Evolutionary conservation across 768 basidiomycete species (phyloP), one percentile per base, ranked within the genome.

Genomic region (Tricholoma bakamatsutake): DNA sequence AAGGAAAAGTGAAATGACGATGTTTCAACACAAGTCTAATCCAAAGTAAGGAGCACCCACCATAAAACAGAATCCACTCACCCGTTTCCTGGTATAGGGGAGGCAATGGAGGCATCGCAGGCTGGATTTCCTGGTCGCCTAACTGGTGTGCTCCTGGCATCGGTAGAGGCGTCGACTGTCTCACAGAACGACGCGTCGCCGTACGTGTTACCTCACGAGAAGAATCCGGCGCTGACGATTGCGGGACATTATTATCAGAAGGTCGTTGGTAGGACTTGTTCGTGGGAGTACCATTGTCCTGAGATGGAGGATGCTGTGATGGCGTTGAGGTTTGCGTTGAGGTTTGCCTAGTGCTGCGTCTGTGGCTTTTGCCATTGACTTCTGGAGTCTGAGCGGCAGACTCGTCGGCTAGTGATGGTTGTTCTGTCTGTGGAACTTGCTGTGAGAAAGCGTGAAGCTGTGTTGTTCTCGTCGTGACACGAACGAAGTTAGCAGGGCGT

Each of bases 51-150:
- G 43, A 58, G 31, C 28, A 73, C 88, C 61, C 59, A 92, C 93
- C 92, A 62, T 91, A 94, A 69, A 97, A 95, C 63, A 95, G 62
- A 48, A 97, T 85, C 0, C 62, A 58, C n/a, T 60, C 64, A 3
- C 52, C 57, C 33, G 51, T 55, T 39, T 56, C 50, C 30, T 15
- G 27, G 15, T 66, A 62, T 42, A 61, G 65, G 13, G 69, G 67
- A 15, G 67, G 65, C n/a, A 66, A 64, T 8, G 68, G 61, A n/a
- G 61, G 59, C 33, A 59, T 50, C 18, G 64, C 57, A 4, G 60
- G 63, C 0, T 53, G 62, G 33, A 56, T 57, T 17, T 64, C 61
- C 10, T 54, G 49, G 24, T 27, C 35, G 4, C 30, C 30, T n/a
- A 35, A 34, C 17, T 58, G 46, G 17, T 49, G 52, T 17, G 45